Base-by-base conservation (phyloP, 306 rosid genomes). In the Trichosanthes cucumerina region DNA sequence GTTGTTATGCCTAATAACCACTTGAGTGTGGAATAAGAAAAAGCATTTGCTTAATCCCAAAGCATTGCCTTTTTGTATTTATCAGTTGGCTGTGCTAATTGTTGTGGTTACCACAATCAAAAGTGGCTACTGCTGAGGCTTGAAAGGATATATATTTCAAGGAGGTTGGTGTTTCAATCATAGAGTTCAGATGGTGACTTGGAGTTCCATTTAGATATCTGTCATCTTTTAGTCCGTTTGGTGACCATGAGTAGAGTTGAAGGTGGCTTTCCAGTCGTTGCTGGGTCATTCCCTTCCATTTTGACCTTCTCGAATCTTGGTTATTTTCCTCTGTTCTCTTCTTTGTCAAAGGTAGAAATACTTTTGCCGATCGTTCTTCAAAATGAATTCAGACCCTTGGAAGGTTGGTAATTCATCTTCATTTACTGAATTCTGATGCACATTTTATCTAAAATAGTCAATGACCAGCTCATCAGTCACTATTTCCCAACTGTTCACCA, bases 21-120 rank as follows among this genome's bases (percentile, higher is more conserved):
- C 60, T 90, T 86, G 95, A 83, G 97, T 90, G 89, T 79, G 38
- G 84, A 82, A 78, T 81, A 92, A 87, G 98, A 5, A 84, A 78
- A 88, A 46, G 83, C 2, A 66, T 83, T 92, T 89, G 97, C 96
- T 94, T 94, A 58, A 81, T 77, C 82, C 85, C 80, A 66, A 94
- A 92, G 97, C 81, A 70, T 82, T 73, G 63, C 53, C 85, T 73
- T 24, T 80, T 77, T 43, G 69, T 78, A 81, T 78, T 7, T 57
- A 8, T 62, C 74, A 63, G 54, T 80, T 79, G 54, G 54, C 33
- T 62, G 57, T 73, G 59, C 88, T 89, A 81, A 85, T 89, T 81
- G 50, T 74, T 73, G 79, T 9, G 47, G 75, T 41, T 80, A 76
- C 77, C 49, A 52, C 53, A 74, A 52, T 80, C 53, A 39, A 62